These are phyloP conservation scores for Castanea crenata DNA, from an alignment of 306 rosid species.

Conservation along the genomic window DNA sequence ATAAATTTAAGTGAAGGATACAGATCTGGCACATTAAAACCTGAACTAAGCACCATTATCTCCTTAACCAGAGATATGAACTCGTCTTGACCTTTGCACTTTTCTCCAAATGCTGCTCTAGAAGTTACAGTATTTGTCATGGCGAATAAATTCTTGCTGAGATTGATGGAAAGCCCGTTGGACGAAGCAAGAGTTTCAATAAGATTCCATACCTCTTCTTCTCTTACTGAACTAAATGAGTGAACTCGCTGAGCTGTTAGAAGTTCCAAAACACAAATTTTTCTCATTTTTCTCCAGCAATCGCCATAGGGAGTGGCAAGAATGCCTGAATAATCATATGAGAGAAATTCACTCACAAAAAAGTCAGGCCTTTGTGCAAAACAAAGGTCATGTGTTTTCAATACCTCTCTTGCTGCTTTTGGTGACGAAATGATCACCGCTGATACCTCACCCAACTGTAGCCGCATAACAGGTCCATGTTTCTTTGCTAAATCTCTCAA, in stretches of 20 bases:
- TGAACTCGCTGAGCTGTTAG: conserved; percentile 22
- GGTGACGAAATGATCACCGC: conserved; percentile 24
- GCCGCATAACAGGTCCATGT: conserved; percentile 34
- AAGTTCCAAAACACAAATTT: background rate
- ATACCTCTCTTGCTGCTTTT: conserved; percentile 21
- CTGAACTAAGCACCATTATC: background rate
- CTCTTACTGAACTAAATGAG: conserved; percentile 6
- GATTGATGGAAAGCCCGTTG: background rate
- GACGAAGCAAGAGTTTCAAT: background rate
- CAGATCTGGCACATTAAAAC: too few species aligned
- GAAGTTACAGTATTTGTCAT: background rate
- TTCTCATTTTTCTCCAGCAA: conserved; percentile 20
- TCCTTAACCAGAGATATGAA: background rate
- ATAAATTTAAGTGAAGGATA: conserved; percentile 25
- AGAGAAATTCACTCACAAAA: background rate
- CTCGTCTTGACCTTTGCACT: conserved; percentile 13
- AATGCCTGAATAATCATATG: background rate
- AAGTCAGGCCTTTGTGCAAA: conserved; percentile 26
- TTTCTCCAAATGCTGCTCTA: conserved; percentile 15
- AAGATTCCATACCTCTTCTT: conserved; percentile 3
- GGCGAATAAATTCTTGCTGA: background rate
- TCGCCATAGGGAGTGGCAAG: conserved; percentile 7
- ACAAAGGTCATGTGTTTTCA: conserved; percentile 24
- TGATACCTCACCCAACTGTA: conserved; percentile 19
- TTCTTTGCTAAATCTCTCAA: conserved; percentile 13